Evolutionary conservation across 1,284 basidiomycete species (phyloP), one percentile per base, ranked within the genome.

Genomic region (Anthracocystis panici-leucophaei): DNA sequence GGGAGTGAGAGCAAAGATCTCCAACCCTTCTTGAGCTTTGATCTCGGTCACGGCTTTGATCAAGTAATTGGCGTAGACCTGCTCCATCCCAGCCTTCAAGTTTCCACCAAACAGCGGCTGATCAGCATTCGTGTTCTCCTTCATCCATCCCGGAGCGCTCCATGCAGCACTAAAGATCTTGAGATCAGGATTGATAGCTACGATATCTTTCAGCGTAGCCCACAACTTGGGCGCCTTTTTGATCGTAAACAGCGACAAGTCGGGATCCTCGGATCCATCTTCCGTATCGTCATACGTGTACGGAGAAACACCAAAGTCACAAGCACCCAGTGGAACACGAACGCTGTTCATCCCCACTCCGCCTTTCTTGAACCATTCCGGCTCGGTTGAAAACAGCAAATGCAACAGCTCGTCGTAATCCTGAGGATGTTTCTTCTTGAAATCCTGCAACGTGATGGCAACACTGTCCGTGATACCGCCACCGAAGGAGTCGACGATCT

Each of bases 71-170:
- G 75, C 78, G 25, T 51, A 78, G 12, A 63, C 57, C 1, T 62
- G 40, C 35, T 81, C 69, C 60, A 68, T 76, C 12, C 73, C 62
- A 5, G 48, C 9, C 35, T 78, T 65, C 20, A 79, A 52, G 14
- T 55, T 25, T 8, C 79, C 79, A 3, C 78, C 75, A 42, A 71
- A 74, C 23, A 78, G 48, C 41, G 63, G 57, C 49, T 72, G 63
- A 11, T 58, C 57, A 2, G 52, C 35, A 42, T 69, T 56, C n/a
- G 60, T 35, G 53, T 51, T 52, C 29, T 63, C 59, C 69, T 81
- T 81, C 77, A 79, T 79, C 79, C 79, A 81, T 6, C 71, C 77
- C 1, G 79, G 79, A n/a, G 72, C 65, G 12, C 50, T 57, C 79
- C 79, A 81, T 2, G 79, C 54, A 8, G 77, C 67, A 7, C 56